phyloP scores from a whole-genome alignment of 2,329 filamentous ascomycete genomes.

The Monosporascus sp. region DNA sequence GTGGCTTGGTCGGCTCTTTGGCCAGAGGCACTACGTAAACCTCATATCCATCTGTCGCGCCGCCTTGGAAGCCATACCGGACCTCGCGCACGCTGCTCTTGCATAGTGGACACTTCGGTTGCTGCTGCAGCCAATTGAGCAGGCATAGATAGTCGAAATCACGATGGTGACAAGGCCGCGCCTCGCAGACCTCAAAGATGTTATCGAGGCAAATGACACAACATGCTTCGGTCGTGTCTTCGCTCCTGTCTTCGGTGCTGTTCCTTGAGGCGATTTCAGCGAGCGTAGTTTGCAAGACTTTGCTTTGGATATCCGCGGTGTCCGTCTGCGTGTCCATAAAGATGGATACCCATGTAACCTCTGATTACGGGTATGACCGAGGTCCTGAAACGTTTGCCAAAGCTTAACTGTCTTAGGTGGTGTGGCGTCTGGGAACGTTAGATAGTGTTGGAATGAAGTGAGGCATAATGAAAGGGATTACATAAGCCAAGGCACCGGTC shows the following conservation, averaged over 20 bases:
- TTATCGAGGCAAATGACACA: constrained; percentile 86
- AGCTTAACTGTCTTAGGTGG: too few relatives aligned
- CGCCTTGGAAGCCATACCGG: constrained; percentile 56
- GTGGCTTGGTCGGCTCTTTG: constrained; percentile 5
- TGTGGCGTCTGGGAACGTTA: too few relatives aligned
- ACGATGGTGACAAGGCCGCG: constrained; percentile 71
- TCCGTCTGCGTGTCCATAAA: constrained; percentile 26
- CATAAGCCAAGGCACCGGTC: too few relatives aligned
- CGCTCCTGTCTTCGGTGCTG: constrained; percentile 24
- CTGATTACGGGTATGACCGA: too few relatives aligned
- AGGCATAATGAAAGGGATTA: too few relatives aligned
- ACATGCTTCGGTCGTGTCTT: constrained; percentile 36
- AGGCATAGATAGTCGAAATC: constrained; percentile 86
- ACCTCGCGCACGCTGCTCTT: constrained; percentile 52
- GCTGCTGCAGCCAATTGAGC: constrained; percentile 71
- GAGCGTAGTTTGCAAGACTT: constrained; percentile 41
- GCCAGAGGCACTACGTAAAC: constrained; percentile 48
- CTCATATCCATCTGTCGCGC: constrained; percentile 44
- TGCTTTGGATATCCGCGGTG: constrained; percentile 33
- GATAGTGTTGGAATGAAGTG: too few relatives aligned
- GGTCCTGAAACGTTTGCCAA: too few relatives aligned
- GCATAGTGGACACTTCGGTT: constrained; percentile 75
- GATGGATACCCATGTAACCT: neutral
- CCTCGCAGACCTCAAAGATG: constrained; percentile 66
- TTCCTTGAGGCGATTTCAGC: constrained; percentile 30